These are phyloP conservation scores for Phialophora verrucosa DNA, from an alignment of 2,329 filamentous ascomycete species.

Conservation along the genomic window DNA sequence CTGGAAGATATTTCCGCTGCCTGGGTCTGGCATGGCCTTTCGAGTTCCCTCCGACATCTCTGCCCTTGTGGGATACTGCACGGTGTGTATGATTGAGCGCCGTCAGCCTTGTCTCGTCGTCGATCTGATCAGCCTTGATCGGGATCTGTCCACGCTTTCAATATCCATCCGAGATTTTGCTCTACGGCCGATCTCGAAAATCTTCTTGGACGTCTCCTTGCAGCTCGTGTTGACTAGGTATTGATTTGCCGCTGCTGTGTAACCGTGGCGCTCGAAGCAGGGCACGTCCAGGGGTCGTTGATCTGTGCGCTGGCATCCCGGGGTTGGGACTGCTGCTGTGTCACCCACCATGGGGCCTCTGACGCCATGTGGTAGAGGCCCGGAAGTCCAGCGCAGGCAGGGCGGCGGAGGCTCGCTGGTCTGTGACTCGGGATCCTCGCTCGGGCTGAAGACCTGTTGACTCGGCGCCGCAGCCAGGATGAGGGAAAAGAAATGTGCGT, in stretches of 20 bases:
- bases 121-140: not conserved
- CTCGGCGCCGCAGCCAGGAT: not conserved
- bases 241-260: conserved; percentile 7
- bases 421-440: not conserved
- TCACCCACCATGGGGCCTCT: conserved; percentile 1
- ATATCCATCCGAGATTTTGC: not conserved
- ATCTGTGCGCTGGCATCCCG: not conserved
- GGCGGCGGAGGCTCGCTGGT: not conserved
- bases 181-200: not conserved
- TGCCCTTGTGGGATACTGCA: not conserved
- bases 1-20: not conserved
- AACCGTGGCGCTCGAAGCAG: conserved; percentile 1
- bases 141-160: not conserved
- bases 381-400: not conserved
- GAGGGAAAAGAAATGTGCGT: not conserved
- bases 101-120: not conserved
- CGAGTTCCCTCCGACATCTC: not conserved
- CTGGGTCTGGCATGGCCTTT: not conserved
- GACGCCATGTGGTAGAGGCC: not conserved
- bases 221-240: not conserved
- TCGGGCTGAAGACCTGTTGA: not conserved
- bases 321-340: conserved; percentile 15
- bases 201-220: not conserved
- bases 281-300: not conserved
- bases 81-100: not conserved